Evolutionary conservation across 106 monocot genomes (phyloP).

Genomic region (Gastrodia elata): DNA sequence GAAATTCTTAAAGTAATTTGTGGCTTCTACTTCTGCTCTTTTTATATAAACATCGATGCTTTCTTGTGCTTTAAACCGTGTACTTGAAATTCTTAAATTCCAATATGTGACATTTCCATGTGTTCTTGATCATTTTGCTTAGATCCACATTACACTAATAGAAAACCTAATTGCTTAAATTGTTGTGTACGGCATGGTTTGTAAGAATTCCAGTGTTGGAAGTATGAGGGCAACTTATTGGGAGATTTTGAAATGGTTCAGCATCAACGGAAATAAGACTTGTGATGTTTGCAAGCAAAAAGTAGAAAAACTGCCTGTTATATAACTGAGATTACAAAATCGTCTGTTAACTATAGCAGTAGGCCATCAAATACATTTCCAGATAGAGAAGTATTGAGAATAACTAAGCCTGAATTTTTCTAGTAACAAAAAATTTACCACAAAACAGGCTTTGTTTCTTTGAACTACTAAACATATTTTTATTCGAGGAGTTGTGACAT

Average conservation of each 20-base stretch:
- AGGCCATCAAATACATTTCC: constrained; percentile 24
- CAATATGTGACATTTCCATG: no score
- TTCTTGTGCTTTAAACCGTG: no score
- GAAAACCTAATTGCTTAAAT: no score
- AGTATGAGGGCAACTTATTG: no score
- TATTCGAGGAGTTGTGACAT: not conserved
- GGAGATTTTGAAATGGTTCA: constrained; percentile 99
- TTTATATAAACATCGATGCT: no score
- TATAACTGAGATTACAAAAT: constrained; percentile 72
- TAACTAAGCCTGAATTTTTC: not conserved
- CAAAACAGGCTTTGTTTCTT: not conserved
- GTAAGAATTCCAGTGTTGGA: no score
- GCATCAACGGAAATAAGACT: constrained; percentile 92
- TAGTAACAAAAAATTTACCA: not conserved
- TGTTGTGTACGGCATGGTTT: no score
- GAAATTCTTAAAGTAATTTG: no score
- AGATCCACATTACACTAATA: no score
- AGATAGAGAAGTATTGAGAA: constrained; percentile 26
- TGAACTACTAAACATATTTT: not conserved
- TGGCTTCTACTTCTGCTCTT: no score
- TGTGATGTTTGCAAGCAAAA: constrained; percentile 95
- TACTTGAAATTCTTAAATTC: no score
- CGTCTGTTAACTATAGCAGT: constrained; percentile 36
- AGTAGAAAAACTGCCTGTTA: constrained; percentile 81
- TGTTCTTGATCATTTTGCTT: no score